phyloP scores from a whole-genome alignment of 805 yeast species.

The Ogataea nonfermentans region DNA sequence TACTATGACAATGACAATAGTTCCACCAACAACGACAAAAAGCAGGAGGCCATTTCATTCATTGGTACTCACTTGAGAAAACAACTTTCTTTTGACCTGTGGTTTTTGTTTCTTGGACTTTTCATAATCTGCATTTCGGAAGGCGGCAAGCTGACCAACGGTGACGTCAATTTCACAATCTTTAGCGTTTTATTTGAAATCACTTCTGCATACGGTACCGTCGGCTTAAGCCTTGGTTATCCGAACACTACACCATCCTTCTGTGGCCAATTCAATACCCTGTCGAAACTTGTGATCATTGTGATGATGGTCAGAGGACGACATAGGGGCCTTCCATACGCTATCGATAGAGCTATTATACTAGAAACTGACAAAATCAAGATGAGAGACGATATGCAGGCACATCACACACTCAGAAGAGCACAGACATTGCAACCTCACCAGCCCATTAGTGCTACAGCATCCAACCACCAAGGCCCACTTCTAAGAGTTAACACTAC shows the following conservation, averaged over 20 bases:
- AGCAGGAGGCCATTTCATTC: conserved; percentile 54
- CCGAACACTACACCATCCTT: conserved; percentile 68
- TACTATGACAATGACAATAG: conserved; percentile 44
- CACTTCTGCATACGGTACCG: conserved; percentile 95
- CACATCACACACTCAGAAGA: conserved; percentile 39
- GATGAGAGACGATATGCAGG: conserved; percentile 59
- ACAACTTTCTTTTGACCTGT: conserved; percentile 89
- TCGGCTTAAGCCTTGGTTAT: conserved; percentile 87
- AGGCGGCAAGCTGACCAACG: conserved; percentile 53
- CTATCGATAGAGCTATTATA: conserved; percentile 91
- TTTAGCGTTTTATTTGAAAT: conserved; percentile 82
- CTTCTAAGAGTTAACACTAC: conserved; percentile 18
- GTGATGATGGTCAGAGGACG: conserved; percentile 94
- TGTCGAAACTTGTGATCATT: conserved; percentile 81
- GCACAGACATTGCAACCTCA: conserved; percentile 23
- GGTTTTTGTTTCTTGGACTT: conserved; percentile 87
- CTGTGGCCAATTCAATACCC: conserved; percentile 62
- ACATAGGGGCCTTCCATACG: conserved; percentile 93
- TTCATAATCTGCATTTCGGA: conserved; percentile 88
- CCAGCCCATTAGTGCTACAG: conserved; percentile 5
- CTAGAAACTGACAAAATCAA: conserved; percentile 69
- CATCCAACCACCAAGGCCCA: conserved; percentile 12
- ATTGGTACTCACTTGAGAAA: conserved; percentile 86
- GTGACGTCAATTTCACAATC: conserved; percentile 52
- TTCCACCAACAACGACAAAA: conserved; percentile 34